Base-by-base conservation (phyloP, 192 early-diverging fungal genomes). In the Backusella parvicylindrica region DNA sequence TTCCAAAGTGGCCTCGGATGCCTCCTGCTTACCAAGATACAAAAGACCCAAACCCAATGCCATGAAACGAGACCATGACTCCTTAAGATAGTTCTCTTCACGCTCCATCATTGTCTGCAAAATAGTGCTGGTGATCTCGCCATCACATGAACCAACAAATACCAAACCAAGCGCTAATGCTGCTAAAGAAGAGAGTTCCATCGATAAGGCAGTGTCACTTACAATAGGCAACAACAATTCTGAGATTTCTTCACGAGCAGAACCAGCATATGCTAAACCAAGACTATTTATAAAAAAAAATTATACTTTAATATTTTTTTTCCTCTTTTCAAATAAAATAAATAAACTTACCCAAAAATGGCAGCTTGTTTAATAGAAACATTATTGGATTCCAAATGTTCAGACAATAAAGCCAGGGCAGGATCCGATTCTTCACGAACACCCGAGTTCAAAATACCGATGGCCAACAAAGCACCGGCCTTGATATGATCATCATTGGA, bases 51-150 rank as follows among this genome's bases (percentile, higher is more conserved):
- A 87, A 26, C 97, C 98, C 26, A 99, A 88, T 37, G 94, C 94
- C 95, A 98, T 96, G 80, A 96, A 97, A 36, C 91, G 90, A 2
- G 94, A 92, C 77, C 90, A 97, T 23, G 92, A 88, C 74, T 97
- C 93, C 80, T 94, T 97, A 5, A 97, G 86, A 32, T 96, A 86
- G 16, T 84, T 70, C 26, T 97, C 96, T n/a, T 91, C 88, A 12
- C 95, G 92, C 84, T 98, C 97, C 90, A 97, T 96, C 90, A 98
- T 92, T 6, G 94, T 93, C 82, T 97, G 94, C 40, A 99, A 80
- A 70, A 98, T 96, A 23, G 92, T 91, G 53, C 92, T 92, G 12
- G 95, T 91, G 71, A 98, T 92, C 47, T 99, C 98, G 68, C 92
- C 93, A 76, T 98, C 83, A 81, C 93, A 91, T 26, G 91, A 87